Percentiles rank a stretch among this genome's conserved stretches.
phyloP scores from a whole-genome alignment of 116 monocot species.

The Phalaenopsis hybrid region DNA sequence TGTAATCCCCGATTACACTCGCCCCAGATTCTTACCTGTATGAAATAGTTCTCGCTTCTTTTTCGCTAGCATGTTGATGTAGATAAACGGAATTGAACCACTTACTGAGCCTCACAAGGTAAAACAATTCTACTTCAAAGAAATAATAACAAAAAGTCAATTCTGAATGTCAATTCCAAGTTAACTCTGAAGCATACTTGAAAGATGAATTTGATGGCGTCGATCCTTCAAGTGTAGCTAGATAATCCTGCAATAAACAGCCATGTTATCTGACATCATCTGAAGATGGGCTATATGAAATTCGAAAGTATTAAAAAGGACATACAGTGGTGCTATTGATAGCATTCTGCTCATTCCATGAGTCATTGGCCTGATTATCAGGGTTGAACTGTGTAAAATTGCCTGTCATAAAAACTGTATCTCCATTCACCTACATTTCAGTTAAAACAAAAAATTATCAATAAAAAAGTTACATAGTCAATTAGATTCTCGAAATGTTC shows the following conservation, averaged over 20 bases:
- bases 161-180: constrained; percentile 1
- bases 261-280: constrained; percentile 1
- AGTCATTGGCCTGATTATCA: constrained; percentile 49
- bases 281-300: neutral
- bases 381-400: constrained; percentile 76
- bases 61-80: too few species aligned
- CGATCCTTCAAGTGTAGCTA: constrained; percentile 44
- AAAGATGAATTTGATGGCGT: constrained; percentile 33
- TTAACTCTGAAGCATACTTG: constrained; percentile 36
- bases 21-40: too few species aligned
- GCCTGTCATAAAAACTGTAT: constrained; percentile 85
- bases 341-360: constrained; percentile 81
- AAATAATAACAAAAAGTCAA: neutral
- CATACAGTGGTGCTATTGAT: constrained; percentile 66
- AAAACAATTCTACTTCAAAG: neutral
- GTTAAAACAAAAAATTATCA: constrained; percentile 1
- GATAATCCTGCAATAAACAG: constrained; percentile 49
- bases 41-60: too few species aligned
- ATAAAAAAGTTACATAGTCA: neutral
- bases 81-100: too few species aligned
- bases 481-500: neutral
- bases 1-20: too few species aligned
- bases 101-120: too few species aligned
- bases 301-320: constrained; percentile 8
- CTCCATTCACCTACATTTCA: constrained; percentile 67